Base-by-base conservation (phyloP, 345 rosid species). In the Melastoma malabathricum region DNA sequence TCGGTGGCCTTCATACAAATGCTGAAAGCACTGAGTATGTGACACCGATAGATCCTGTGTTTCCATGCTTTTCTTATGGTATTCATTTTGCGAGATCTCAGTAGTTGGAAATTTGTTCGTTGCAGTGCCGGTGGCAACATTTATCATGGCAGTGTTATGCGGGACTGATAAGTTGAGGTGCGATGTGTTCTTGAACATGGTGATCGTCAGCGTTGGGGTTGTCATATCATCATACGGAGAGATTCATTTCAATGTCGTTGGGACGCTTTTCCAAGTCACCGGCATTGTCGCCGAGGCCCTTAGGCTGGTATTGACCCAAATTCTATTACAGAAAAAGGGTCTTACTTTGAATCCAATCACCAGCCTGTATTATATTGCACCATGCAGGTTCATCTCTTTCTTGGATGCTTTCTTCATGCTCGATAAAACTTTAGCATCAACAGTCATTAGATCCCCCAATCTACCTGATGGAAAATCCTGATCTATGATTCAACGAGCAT, bases 241-340 rank as follows among this genome's bases (percentile, higher is more conserved):
- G 80, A 87, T 92, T 63, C 84, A 84, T 74, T 90, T 90, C 73
- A 80, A 90, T 65, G 65, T 82, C 59, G 76, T 86, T 51, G 98
- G 98, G 64, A 92, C 98, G 51, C 68, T 83, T 66, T 87, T 77
- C 72, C 98, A 87, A 73, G 95, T 92, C 44, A 82, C 94, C 0
- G 97, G 95, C 80, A 92, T 87, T 61, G 72, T 92, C 73, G 95
- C 95, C 44, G 97, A 92, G 76, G 93, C 98, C 62, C 95, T 84
- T 51, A 77, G 97, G 72, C 83, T 92, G 72, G 97, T 87, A 44
- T 84, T 90, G 65, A 90, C 92, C 64, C 94, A 86, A 75, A 92
- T 90, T 64, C 96, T 90, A 62, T 74, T 86, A 55, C 98, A 90
- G 64, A 87, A 84, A 72, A 82, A 84, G 79, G 96, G 93, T 54